phyloP scores from a whole-genome alignment of 306 rosid species.

The Sindora glabra region DNA sequence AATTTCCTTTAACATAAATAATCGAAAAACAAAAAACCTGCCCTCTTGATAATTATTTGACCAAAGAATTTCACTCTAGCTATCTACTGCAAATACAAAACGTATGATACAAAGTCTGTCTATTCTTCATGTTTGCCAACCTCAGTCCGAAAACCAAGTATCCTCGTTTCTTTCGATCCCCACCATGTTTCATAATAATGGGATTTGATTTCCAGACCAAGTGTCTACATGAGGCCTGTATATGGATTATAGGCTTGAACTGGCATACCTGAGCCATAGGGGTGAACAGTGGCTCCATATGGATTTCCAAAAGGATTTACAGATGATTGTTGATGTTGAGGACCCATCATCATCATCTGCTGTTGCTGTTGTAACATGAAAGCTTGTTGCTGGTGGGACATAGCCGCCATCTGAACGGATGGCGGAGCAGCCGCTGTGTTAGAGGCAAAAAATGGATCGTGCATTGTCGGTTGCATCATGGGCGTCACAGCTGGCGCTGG shows the following conservation, averaged over 20 bases:
- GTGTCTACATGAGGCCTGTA: conserved; percentile 60
- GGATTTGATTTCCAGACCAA: conserved; percentile 13
- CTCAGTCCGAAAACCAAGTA: conserved; percentile 18
- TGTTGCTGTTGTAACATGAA: conserved; percentile 74
- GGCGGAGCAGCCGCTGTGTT: conserved; percentile 63
- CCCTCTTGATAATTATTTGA: conserved; percentile 51
- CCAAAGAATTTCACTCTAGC: conserved; percentile 89
- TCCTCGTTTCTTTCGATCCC: conserved; percentile 5
- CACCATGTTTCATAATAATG: conserved; percentile 8
- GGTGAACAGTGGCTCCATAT: conserved; percentile 57
- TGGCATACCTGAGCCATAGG: conserved; percentile 84
- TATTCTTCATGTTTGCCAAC: conserved; percentile 21
- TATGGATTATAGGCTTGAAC: conserved; percentile 86
- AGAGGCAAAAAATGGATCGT: conserved; percentile 79
- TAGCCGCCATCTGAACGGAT: conserved; percentile 82
- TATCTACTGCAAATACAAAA: conserved; percentile 63
- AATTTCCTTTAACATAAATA: conserved; percentile 46
- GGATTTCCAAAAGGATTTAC: conserved; percentile 81
- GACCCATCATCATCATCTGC: conserved; percentile 75
- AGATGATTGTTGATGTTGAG: conserved; percentile 58
- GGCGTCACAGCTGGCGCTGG: conserved; percentile 46
- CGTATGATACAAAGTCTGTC: conserved; percentile 68
- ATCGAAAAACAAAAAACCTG: conserved; percentile 51
- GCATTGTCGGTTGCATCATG: conserved; percentile 61
- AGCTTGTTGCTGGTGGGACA: conserved; percentile 89